These are phyloP conservation scores for Blastocladiella emersonii DNA, from an alignment of 371 early-diverging fungal genomes.

Conservation along the genomic window DNA sequence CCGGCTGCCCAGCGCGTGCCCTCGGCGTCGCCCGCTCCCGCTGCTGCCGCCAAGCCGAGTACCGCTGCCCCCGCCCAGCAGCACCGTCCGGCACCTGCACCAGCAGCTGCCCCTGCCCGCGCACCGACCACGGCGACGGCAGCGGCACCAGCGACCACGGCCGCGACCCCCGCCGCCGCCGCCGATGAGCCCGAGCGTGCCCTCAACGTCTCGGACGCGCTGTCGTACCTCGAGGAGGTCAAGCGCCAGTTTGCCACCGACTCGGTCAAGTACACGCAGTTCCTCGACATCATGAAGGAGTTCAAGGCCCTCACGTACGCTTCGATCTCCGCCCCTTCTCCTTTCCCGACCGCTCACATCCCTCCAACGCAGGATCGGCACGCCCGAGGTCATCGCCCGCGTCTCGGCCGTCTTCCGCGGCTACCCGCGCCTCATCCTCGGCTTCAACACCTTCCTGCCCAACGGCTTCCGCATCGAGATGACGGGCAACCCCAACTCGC, in stretches of 20 bases:
- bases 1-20: no score
- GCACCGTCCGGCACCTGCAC: no score
- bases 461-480: constrained; percentile 91
- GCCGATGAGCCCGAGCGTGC: background rate
- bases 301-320: constrained; percentile 97
- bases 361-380: constrained; percentile 24
- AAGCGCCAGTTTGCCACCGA: constrained; percentile 83
- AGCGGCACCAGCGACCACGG: background rate
- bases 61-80: no score
- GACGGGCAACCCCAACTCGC: constrained; percentile 50
- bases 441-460: constrained; percentile 98
- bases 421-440: constrained; percentile 81
- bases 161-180: background rate
- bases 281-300: constrained; percentile 99
- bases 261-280: constrained; percentile 92
- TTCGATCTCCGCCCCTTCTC: constrained; percentile 35
- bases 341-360: background rate
- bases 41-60: no score
- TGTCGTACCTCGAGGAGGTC: constrained; percentile 95
- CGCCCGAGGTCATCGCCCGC: constrained; percentile 95
- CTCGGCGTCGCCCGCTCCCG: no score
- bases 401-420: constrained; percentile 90
- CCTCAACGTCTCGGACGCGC: constrained; percentile 63
- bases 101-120: background rate
- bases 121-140: background rate